Percentiles rank a stretch among this genome's conserved stretches.
phyloP scores from a whole-genome alignment of 352 stramenopile species.

The Phytophthora uliginosa region DNA sequence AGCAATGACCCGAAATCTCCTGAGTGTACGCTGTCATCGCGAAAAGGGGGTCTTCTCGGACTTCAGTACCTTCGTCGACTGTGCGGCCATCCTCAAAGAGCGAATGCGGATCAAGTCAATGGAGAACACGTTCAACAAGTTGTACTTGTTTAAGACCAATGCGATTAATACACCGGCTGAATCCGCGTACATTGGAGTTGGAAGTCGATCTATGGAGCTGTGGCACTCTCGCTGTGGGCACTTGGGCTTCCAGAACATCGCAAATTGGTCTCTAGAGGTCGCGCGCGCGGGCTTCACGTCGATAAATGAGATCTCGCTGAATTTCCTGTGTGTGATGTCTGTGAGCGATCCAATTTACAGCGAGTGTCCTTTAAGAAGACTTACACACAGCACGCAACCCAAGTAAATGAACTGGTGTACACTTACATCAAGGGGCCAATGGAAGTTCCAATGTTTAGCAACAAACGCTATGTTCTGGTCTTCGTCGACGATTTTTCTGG shows the following conservation, averaged over 20 bases:
- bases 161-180: conserved; percentile 3
- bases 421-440: conserved; percentile 25
- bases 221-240: conserved; percentile 15
- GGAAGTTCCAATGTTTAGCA: conserved; percentile 10
- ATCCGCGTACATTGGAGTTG: conserved; percentile 6
- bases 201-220: background rate
- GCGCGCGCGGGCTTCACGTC: background rate
- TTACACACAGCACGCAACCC: conserved; percentile 3
- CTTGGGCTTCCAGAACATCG: conserved; percentile 16
- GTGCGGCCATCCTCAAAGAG: conserved; percentile 4
- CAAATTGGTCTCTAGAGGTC: conserved; percentile 3
- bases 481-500: conserved; percentile 20
- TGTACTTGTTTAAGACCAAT: conserved; percentile 17
- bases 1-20: background rate
- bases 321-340: conserved; percentile 13
- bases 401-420: conserved; percentile 14
- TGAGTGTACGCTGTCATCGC: background rate
- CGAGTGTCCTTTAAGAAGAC: conserved; percentile 11
- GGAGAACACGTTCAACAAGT: conserved; percentile 1
- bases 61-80: conserved; percentile 10
- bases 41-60: background rate
- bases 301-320: conserved; percentile 1
- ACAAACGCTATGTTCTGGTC: conserved; percentile 4
- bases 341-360: conserved; percentile 10
- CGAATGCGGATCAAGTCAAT: conserved; percentile 7